Conservation (phyloP, 495 filamentous ascomycete genomes). For the Hypoxylon perforatum region DNA sequence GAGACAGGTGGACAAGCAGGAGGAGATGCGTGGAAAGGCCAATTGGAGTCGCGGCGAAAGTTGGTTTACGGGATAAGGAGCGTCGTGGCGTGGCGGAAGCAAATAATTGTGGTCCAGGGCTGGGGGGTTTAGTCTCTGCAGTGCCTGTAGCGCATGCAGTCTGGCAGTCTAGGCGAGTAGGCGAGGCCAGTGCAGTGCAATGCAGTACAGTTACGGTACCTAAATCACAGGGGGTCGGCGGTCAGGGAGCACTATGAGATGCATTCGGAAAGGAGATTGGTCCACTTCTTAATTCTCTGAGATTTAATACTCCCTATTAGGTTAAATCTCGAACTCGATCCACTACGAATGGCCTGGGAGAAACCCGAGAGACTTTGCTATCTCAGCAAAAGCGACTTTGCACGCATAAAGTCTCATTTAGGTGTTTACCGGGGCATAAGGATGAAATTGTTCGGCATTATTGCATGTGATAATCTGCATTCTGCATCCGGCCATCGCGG, state of each 20-base stretch:
- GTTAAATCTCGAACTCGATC: constrained; percentile 28
- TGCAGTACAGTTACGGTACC: too few species aligned
- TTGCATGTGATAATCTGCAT: too few species aligned
- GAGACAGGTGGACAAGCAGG: constrained; percentile 4
- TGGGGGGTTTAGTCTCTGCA: background rate
- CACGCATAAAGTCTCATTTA: constrained; percentile 41
- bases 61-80: constrained; percentile 13
- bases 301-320: constrained; percentile 26
- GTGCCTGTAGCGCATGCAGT: too few species aligned
- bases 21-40: constrained; percentile 9
- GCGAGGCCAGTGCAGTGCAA: background rate
- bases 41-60: constrained; percentile 17
- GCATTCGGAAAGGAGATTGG: constrained; percentile 43
- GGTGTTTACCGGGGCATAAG: constrained; percentile 28
- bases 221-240: background rate
- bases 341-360: background rate
- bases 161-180: too few species aligned
- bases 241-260: constrained; percentile 31
- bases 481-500: constrained; percentile 8
- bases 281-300: constrained; percentile 12
- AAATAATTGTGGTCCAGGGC: constrained; percentile 31
- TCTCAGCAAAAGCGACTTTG: constrained; percentile 4
- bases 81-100: constrained; percentile 35
- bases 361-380: too few species aligned
- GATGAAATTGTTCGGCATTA: constrained; percentile 10